Conservation (phyloP, 1,284 basidiomycete species). For the Microbotryomycetes sp. region DNA sequence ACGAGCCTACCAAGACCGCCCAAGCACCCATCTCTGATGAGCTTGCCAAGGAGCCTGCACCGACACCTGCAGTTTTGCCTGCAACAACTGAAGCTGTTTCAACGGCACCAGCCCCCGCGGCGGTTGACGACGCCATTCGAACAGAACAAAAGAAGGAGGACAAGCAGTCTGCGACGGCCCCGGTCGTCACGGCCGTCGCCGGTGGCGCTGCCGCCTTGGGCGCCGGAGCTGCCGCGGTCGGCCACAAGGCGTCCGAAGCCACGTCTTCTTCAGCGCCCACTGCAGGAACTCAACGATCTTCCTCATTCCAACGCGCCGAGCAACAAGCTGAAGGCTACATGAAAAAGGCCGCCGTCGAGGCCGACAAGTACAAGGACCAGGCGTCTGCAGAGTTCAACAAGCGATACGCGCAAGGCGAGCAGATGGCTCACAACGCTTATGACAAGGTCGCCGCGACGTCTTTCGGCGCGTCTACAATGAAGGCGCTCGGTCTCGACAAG, state of each 20-base stretch:
- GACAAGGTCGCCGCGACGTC: not conserved
- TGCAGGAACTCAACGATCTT: not conserved
- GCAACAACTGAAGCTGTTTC: not conserved
- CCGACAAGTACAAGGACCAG: constrained; percentile 2
- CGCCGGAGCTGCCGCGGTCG: not conserved
- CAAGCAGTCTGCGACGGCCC: not conserved
- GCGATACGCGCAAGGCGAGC: not conserved
- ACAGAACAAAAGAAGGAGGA: not conserved
- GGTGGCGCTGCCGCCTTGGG: not conserved
- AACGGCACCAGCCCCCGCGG: no score
- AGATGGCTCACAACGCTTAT: not conserved
- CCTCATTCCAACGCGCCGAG: not conserved
- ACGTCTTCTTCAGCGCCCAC: not conserved
- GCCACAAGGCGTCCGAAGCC: not conserved
- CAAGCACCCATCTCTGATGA: not conserved
- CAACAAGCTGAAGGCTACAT: not conserved
- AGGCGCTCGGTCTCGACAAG: constrained; percentile 2
- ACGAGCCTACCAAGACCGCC: not conserved
- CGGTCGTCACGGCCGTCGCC: not conserved
- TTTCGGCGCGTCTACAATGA: constrained; percentile 2
- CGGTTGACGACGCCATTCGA: not conserved
- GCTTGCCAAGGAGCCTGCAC: not conserved
- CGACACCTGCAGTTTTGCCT: not conserved
- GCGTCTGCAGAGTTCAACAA: constrained; percentile 1
- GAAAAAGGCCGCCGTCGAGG: not conserved